phyloP scores from a whole-genome alignment of 1,284 basidiomycete species.

The Trichosporon faecale region DNA sequence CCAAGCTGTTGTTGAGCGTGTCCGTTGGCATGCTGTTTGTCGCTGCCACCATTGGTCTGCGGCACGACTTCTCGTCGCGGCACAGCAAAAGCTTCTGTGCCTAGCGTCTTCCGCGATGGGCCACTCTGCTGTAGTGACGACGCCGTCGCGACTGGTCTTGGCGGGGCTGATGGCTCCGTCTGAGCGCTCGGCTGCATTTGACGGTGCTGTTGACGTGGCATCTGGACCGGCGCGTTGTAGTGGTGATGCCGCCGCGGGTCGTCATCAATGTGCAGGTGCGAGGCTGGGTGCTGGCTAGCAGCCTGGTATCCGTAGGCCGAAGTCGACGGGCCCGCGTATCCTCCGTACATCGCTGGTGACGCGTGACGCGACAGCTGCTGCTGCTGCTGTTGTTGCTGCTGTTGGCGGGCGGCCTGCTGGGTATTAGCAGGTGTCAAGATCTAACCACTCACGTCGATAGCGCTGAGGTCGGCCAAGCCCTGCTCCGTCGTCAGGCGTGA shows the following conservation, averaged over 20 bases:
- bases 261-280: conserved; percentile 17
- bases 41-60: conserved; percentile 15
- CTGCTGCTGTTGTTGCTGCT: conserved; percentile 21
- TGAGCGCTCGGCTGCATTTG: conserved; percentile 6
- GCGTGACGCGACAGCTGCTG: conserved; percentile 32
- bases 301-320: conserved; percentile 20
- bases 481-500: conserved; percentile 35
- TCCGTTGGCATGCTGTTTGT: conserved; percentile 17
- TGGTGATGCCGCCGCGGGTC: conserved; percentile 13
- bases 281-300: conserved; percentile 17
- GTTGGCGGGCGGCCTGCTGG: conserved; percentile 9
- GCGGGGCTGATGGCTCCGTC: conserved; percentile 2
- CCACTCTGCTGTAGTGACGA: background rate
- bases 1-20: conserved; percentile 1
- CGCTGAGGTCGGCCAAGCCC: conserved; percentile 37
- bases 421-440: background rate
- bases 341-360: conserved; percentile 33
- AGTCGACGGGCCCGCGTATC: conserved; percentile 18
- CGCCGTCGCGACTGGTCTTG: background rate
- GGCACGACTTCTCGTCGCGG: conserved; percentile 9
- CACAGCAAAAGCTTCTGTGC: conserved; percentile 7
- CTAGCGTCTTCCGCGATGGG: background rate
- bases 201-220: background rate
- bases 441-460: conserved; percentile 44
- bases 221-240: background rate